Evolutionary conservation across 2,329 filamentous ascomycete genomes (phyloP).

Genomic region (Microcyclospora tardicrescens): DNA sequence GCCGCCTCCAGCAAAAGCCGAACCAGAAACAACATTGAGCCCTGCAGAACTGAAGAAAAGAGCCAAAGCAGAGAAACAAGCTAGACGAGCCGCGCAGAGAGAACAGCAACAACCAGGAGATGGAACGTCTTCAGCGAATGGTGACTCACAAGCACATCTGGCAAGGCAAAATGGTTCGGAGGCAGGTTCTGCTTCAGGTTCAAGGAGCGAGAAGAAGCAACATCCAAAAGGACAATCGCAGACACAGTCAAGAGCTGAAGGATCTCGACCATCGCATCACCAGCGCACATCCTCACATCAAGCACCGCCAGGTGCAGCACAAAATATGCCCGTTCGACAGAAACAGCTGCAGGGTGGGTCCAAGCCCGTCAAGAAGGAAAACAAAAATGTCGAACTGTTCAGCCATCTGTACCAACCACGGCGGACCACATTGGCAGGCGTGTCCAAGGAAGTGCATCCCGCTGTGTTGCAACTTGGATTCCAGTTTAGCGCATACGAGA

Average conservation of each 20-base stretch:
- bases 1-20: constrained; percentile 6
- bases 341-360: constrained; percentile 5
- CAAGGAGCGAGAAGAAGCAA: constrained; percentile 10
- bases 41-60: constrained; percentile 76
- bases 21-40: constrained; percentile 43
- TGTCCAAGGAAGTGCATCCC: constrained; percentile 62
- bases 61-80: constrained; percentile 83
- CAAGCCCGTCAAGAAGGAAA: constrained; percentile 27
- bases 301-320: neutral
- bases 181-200: neutral
- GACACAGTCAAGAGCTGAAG: constrained; percentile 19
- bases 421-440: neutral
- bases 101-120: constrained; percentile 2
- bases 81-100: constrained; percentile 50
- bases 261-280: constrained; percentile 4
- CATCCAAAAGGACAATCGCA: constrained; percentile 20
- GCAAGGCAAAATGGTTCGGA: neutral
- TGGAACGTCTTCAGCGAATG: neutral
- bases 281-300: constrained; percentile 8
- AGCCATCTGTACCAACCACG: constrained; percentile 47
- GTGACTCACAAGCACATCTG: neutral
- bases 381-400: constrained; percentile 62
- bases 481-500: constrained; percentile 76
- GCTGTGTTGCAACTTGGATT: constrained; percentile 73
- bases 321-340: constrained; percentile 6